These are phyloP conservation scores for Trypanosoma rangeli DNA, from an alignment of 208 protist genomes.

Conservation along the genomic window DNA sequence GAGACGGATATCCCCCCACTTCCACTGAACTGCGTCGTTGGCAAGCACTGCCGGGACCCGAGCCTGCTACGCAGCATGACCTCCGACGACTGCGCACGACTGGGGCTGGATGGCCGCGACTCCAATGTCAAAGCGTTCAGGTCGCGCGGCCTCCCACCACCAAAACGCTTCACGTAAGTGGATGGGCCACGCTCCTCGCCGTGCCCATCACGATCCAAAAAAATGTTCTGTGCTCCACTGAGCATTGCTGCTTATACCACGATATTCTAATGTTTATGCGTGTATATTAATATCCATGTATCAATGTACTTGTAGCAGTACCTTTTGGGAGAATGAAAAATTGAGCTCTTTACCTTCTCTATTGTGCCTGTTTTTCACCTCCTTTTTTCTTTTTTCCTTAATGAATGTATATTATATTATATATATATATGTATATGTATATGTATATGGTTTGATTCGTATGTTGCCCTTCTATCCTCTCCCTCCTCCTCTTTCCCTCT, in stretches of 20 bases:
- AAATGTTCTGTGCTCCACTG: background rate
- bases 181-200: constrained; percentile 14
- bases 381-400: background rate
- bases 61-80: background rate
- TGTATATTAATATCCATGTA: constrained; percentile 5
- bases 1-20: background rate
- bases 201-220: constrained; percentile 1
- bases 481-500: background rate
- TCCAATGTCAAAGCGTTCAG: background rate
- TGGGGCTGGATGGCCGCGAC: background rate
- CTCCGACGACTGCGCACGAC: background rate
- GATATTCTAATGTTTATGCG: background rate
- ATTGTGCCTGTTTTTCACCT: background rate
- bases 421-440: constrained; percentile 10
- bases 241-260: background rate
- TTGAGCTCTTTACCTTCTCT: too few relatives aligned
- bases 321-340: background rate
- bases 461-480: background rate
- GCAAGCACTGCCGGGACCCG: background rate
- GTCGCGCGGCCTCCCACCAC: constrained; percentile 17
- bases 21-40: background rate
- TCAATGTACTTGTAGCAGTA: background rate
- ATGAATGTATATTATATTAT: background rate
- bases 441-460: background rate
- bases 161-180: constrained; percentile 21